A percentile compares a stretch with the other conserved stretches of the same genome.
Conservation (phyloP, 2,329 filamentous ascomycete genomes). For the Alternaria solani region DNA sequence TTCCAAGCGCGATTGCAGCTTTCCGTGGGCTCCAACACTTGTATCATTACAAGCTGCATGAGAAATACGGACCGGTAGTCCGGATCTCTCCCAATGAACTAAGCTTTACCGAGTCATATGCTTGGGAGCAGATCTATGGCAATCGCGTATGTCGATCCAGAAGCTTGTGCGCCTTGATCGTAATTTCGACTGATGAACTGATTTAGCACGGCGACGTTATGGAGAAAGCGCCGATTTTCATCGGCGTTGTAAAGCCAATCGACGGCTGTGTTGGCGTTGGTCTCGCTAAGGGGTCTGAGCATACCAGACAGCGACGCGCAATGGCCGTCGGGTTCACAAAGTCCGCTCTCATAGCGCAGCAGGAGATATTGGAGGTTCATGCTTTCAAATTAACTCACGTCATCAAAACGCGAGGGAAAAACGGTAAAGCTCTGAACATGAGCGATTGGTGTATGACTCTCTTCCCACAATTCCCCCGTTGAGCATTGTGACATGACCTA, state of each 20-base stretch:
- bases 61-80: conserved; percentile 1
- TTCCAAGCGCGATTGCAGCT: background rate
- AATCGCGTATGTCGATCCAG: background rate
- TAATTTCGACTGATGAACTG: background rate
- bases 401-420: background rate
- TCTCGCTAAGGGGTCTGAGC: background rate
- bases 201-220: background rate
- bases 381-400: background rate
- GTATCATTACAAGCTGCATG: conserved; percentile 3
- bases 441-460: background rate
- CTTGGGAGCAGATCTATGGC: background rate
- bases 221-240: conserved; percentile 1
- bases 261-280: conserved; percentile 3
- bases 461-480: background rate
- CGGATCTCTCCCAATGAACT: background rate
- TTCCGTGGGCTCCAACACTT: background rate
- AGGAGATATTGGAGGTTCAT: background rate
- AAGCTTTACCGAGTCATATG: background rate
- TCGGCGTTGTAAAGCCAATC: background rate
- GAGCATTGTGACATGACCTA: background rate
- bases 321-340: conserved; percentile 1
- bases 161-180: too few relatives aligned
- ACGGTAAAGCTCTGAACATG: background rate
- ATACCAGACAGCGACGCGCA: conserved; percentile 3
- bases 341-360: background rate